These are phyloP conservation scores for Meyerozyma carpophila DNA, from an alignment of 1,139 yeast genomes.

Conservation along the genomic window DNA sequence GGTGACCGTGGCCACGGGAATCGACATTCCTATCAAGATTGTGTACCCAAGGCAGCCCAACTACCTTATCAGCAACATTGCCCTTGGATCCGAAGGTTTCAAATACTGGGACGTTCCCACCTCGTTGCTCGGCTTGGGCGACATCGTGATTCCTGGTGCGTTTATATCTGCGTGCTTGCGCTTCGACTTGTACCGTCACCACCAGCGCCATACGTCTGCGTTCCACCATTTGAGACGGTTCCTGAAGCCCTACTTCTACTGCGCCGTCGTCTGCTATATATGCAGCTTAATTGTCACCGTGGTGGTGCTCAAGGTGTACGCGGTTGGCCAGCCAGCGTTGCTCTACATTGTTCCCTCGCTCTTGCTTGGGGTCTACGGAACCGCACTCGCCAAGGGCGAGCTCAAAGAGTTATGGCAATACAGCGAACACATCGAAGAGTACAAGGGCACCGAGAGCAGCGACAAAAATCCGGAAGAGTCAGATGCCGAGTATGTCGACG, in stretches of 20 bases:
- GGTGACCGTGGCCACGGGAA: slow-evolving; percentile 54
- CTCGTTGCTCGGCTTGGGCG: slow-evolving; percentile 52
- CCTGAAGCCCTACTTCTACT: slow-evolving; percentile 41
- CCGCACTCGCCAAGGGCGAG: slow-evolving; percentile 37
- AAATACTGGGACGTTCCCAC: slow-evolving; percentile 6
- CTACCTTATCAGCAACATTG: background rate
- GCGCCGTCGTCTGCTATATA: slow-evolving; percentile 39
- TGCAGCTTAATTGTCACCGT: slow-evolving; percentile 42
- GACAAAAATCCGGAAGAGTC: slow-evolving; percentile 16
- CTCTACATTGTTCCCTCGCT: slow-evolving; percentile 56
- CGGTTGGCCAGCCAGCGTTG: slow-evolving; percentile 63
- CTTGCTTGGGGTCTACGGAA: slow-evolving; percentile 23
- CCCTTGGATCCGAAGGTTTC: background rate
- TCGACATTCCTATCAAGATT: slow-evolving; percentile 56
- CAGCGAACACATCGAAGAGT: slow-evolving; percentile 16
- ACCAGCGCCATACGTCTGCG: slow-evolving; percentile 17
- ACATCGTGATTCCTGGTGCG: slow-evolving; percentile 53
- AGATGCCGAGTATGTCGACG: slow-evolving; percentile 10
- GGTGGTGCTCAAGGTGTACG: slow-evolving; percentile 28
- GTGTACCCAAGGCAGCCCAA: slow-evolving; percentile 34
- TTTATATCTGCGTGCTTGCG: slow-evolving; percentile 46
- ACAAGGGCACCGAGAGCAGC: slow-evolving; percentile 13
- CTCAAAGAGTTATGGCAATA: slow-evolving; percentile 29
- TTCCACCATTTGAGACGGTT: slow-evolving; percentile 37
- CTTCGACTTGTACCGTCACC: slow-evolving; percentile 40